phyloP scores from a whole-genome alignment of 805 yeast species.

The Saccharomyces kudriavzevii region DNA sequence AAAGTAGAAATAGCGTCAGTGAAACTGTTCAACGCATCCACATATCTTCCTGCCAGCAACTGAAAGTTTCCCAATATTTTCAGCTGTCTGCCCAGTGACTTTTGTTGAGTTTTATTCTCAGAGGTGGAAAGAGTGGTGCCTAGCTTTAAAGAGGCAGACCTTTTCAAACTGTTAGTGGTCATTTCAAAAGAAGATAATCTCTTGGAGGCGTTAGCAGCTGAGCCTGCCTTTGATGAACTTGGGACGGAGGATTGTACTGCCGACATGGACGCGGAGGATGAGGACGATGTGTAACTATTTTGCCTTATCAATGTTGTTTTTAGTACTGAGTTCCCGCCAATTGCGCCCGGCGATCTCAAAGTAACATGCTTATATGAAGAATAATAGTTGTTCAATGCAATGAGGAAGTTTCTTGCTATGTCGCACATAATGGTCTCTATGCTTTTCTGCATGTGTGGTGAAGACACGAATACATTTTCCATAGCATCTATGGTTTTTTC shows the following conservation, averaged over 20 bases:
- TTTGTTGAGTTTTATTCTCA: slow-evolving; percentile 34
- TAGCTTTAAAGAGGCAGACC: slow-evolving; percentile 28
- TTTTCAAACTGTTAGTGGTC: slow-evolving; percentile 31
- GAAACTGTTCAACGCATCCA: slow-evolving; percentile 62
- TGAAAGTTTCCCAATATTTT: slow-evolving; percentile 72
- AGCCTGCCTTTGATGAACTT: slow-evolving; percentile 1
- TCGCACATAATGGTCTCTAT: slow-evolving; percentile 67
- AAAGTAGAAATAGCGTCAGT: slow-evolving; percentile 61
- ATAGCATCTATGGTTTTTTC: not conserved
- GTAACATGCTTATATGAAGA: slow-evolving; percentile 72
- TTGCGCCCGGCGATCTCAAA: slow-evolving; percentile 69
- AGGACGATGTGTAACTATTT: slow-evolving; percentile 2
- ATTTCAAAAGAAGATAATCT: slow-evolving; percentile 22
- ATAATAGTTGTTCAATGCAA: slow-evolving; percentile 58
- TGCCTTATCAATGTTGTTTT: slow-evolving; percentile 29
- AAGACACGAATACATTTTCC: not conserved
- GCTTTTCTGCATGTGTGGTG: slow-evolving; percentile 16
- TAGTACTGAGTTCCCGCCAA: slow-evolving; percentile 42
- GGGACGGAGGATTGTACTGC: not conserved
- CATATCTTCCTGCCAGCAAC: slow-evolving; percentile 69
- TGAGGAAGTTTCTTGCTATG: slow-evolving; percentile 54
- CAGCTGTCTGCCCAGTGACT: slow-evolving; percentile 60
- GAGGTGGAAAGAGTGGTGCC: slow-evolving; percentile 28
- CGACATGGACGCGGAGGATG: slow-evolving; percentile 5
- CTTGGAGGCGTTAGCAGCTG: slow-evolving; percentile 7